Conservation (phyloP, 805 yeast genomes). For the Yarrowia bubula region DNA sequence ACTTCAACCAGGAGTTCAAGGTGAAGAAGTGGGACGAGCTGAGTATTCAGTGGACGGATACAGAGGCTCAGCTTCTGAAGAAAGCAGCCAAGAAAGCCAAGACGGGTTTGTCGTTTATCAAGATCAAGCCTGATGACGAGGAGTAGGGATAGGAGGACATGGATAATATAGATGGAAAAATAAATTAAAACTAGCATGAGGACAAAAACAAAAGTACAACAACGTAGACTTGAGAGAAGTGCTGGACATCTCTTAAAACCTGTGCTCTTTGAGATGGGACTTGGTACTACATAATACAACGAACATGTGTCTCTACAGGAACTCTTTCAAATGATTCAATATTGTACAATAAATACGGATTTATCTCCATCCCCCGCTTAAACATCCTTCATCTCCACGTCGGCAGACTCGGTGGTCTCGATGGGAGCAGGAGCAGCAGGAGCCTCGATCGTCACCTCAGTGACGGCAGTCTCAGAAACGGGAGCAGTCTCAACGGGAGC, state of each 20-base stretch:
- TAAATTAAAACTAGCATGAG: constrained; percentile 5
- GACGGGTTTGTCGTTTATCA: constrained; percentile 56
- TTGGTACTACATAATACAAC: too few species aligned
- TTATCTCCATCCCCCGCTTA: constrained; percentile 2
- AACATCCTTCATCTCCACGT: constrained; percentile 30
- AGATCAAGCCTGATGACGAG: constrained; percentile 41
- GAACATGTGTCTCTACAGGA: too few species aligned
- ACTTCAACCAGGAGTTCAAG: constrained; percentile 47
- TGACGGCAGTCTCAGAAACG: not conserved
- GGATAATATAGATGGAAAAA: not conserved
- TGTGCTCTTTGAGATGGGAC: too few species aligned
- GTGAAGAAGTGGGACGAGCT: constrained; percentile 46
- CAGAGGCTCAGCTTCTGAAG: constrained; percentile 49
- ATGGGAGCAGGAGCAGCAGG: not conserved
- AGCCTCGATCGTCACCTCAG: too few species aligned
- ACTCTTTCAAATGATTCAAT: not conserved
- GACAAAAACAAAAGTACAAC: too few species aligned
- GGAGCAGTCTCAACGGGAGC: constrained; percentile 12
- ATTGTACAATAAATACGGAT: constrained; percentile 26
- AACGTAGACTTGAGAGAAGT: too few species aligned
- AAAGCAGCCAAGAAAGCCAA: constrained; percentile 54
- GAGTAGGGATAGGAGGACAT: not conserved
- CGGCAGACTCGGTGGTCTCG: constrained; percentile 26
- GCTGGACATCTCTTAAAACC: too few species aligned
- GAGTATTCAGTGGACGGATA: constrained; percentile 52